phyloP scores from a whole-genome alignment of 345 rosid genomes.

The Pseudoturritis turrita region DNA sequence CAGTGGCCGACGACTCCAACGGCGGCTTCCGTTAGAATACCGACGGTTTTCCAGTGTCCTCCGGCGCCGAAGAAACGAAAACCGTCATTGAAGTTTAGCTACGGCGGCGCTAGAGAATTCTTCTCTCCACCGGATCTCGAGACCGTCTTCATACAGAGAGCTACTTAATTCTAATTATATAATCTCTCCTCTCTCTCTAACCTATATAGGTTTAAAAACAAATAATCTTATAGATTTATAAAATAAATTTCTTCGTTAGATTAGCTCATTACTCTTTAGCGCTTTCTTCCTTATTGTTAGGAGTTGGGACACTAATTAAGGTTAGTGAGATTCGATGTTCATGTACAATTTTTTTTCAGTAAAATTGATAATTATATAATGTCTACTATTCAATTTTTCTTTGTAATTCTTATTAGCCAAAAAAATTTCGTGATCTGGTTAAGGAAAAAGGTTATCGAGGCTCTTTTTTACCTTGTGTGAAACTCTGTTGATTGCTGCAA shows the following conservation, averaged over 20 bases:
- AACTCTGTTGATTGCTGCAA: neutral
- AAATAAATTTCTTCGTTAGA: neutral
- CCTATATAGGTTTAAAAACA: neutral
- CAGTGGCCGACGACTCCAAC: slow-evolving; percentile 23
- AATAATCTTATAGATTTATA: neutral
- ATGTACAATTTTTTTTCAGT: neutral
- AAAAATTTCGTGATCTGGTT: neutral
- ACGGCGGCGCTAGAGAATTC: slow-evolving; percentile 14
- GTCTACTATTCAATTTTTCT: neutral
- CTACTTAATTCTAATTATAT: slow-evolving; percentile 9
- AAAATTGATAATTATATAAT: too few relatives aligned
- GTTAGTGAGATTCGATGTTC: neutral
- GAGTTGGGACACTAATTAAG: neutral
- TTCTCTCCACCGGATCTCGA: slow-evolving; percentile 31
- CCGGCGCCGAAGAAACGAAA: slow-evolving; percentile 28
- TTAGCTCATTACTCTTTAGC: neutral
- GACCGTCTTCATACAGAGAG: slow-evolving; percentile 2
- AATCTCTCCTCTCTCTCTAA: neutral
- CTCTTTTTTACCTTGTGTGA: neutral
- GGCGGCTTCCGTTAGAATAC: slow-evolving; percentile 2
- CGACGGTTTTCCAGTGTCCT: slow-evolving; percentile 12
- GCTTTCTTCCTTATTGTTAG: neutral
- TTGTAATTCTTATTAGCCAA: neutral
- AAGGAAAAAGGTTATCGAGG: neutral
- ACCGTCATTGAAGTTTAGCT: slow-evolving; percentile 3